Base-by-base conservation (phyloP, 2,329 filamentous ascomycete genomes). In the Moelleriella libera region DNA sequence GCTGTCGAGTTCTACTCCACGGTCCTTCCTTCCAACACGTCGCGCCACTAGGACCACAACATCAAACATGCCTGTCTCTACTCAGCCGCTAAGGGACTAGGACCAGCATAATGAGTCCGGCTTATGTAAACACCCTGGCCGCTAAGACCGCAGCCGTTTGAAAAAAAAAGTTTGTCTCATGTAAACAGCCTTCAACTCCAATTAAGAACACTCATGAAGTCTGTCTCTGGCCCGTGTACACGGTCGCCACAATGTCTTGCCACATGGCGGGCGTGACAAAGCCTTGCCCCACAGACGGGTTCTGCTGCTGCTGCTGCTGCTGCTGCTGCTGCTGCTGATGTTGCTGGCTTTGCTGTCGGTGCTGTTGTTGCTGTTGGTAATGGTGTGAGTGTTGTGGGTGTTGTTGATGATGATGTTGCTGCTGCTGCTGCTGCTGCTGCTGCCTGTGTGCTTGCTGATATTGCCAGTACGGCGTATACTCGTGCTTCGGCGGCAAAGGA, bases 191-290 rank as follows among this genome's bases (percentile, higher is more conserved):
- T 21, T 45, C 44, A 39, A 14, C 14, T 41, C 7, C 11, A 21
- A 21, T 21, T 3, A 21, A 21, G 21, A 21, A 21, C 21, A 21
- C 21, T 21, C 14, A 41, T n/a, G 14, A 41, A 9, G 28, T 45
- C 46, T 47, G 42, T 30, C 78, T 78, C 6, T 41, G 40, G 43
- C 76, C 75, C 55, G 82, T 78, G 60, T 82, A 83, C 6, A 83
- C 79, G 53, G 75, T 81, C 11, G 80, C 80, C 47, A 85, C 80
- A 9, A 77, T 80, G 57, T 84, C 78, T 59, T 82, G 80, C 81
- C 81, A 85, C 81, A 84, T 84, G 51, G 76, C 79, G 3, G 81
- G 79, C 11, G 78, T 83, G 52, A 84, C 74, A 58, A 83, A 83
- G 30, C 12, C 12, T 8, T 68, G 69, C 49, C 73, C 68, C 45